Evolutionary conservation across 176 grass and related monocot species (phyloP).

Genomic region (Carex scoparia): DNA sequence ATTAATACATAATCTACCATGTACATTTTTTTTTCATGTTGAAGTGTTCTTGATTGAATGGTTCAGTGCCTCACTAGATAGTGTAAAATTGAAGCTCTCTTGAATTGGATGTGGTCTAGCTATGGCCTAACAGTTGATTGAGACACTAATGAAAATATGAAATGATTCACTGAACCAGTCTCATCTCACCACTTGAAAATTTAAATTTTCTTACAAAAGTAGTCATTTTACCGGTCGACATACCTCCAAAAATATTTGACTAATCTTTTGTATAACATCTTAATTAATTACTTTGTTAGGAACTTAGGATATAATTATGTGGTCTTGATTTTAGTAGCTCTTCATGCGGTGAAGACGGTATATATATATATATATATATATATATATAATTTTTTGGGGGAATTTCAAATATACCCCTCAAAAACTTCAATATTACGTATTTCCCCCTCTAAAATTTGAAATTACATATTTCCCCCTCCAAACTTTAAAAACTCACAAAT

Average conservation of each 20-base stretch:
- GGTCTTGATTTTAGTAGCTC: not conserved
- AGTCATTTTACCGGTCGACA: not conserved
- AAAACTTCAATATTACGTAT: no score
- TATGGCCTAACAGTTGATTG: slow-evolving; percentile 10
- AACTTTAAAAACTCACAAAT: no score
- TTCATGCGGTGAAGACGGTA: not conserved
- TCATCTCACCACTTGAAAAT: not conserved
- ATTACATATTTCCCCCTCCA: no score
- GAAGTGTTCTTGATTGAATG: slow-evolving; percentile 13
- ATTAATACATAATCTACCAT: not conserved
- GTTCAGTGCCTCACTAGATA: slow-evolving; percentile 3
- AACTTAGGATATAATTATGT: not conserved
- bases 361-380: no score
- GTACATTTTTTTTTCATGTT: not conserved
- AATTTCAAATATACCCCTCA: no score
- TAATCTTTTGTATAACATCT: not conserved
- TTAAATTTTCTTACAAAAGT: not conserved
- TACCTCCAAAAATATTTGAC: not conserved
- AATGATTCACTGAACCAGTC: not conserved
- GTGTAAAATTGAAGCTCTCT: not conserved
- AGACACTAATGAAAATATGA: not conserved
- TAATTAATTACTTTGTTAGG: not conserved
- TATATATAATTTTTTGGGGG: no score
- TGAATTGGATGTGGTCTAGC: not conserved
- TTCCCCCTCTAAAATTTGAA: no score